Conservation (phyloP, 1,284 basidiomycete genomes). For the Cutaneotrichosporon cutaneum region DNA sequence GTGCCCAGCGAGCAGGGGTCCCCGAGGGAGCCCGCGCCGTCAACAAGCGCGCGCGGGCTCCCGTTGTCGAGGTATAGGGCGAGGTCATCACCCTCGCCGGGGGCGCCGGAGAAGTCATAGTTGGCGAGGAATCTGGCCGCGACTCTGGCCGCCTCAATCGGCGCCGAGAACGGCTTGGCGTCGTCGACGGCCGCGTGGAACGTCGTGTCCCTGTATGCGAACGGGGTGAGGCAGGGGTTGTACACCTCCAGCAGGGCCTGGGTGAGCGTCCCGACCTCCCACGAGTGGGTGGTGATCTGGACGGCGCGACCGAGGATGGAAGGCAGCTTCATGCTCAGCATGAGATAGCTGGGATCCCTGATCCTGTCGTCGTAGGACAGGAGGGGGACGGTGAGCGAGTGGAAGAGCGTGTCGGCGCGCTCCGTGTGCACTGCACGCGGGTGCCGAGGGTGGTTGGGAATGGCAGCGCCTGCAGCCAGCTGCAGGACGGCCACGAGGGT, state of each 20-base stretch:
- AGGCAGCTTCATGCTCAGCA: conserved; percentile 23
- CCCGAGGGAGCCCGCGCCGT: conserved; percentile 36
- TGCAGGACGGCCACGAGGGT: conserved; percentile 11
- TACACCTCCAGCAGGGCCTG: conserved; percentile 37
- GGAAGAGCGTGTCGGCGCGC: neutral
- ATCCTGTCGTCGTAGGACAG: conserved; percentile 18
- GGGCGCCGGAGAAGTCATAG: conserved; percentile 28
- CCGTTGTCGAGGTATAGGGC: conserved; percentile 21
- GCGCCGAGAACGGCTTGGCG: too few relatives aligned
- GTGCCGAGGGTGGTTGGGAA: neutral
- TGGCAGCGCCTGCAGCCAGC: conserved; percentile 14
- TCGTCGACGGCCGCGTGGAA: neutral
- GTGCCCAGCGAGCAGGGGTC: conserved; percentile 36
- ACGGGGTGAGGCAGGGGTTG: conserved; percentile 30
- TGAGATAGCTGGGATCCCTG: conserved; percentile 19
- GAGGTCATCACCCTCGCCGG: conserved; percentile 6
- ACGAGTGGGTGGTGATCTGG: conserved; percentile 29
- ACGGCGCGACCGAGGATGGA: conserved; percentile 28
- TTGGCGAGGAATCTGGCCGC: conserved; percentile 14
- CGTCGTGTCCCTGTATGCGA: conserved; percentile 22
- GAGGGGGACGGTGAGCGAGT: conserved; percentile 8
- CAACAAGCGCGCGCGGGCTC: conserved; percentile 21
- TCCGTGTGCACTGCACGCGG: neutral
- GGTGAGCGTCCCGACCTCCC: conserved; percentile 38
- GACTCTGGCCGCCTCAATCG: conserved; percentile 18